phyloP scores from a whole-genome alignment of 2,329 filamentous ascomycete genomes.

The Curvularia lunata region DNA sequence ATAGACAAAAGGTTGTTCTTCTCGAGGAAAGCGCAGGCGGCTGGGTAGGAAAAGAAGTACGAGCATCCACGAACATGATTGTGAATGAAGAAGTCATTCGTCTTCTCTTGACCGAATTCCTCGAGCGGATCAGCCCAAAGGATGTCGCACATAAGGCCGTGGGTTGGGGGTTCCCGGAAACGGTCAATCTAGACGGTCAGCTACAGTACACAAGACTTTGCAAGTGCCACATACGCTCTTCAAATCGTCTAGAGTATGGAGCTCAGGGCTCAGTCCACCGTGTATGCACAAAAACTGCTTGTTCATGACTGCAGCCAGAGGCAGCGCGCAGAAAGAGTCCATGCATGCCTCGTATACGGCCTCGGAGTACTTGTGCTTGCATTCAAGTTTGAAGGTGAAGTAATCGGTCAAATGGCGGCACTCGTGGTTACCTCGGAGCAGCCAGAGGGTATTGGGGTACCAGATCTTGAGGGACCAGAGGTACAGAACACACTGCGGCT shows the following conservation, averaged over 20 bases:
- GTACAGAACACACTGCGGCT: conserved; percentile 81
- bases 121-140: conserved; percentile 98
- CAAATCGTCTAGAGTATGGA: conserved; percentile 94
- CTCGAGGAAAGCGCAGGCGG: conserved; percentile 95
- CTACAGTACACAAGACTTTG: conserved; percentile 1
- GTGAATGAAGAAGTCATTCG: conserved; percentile 95
- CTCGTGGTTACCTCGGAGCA: conserved; percentile 97
- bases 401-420: conserved; percentile 99
- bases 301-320: conserved; percentile 97
- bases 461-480: conserved; percentile 99
- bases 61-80: conserved; percentile 98
- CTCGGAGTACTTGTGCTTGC: conserved; percentile 99
- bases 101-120: conserved; percentile 98
- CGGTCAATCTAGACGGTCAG: conserved; percentile 77
- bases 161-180: conserved; percentile 95
- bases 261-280: conserved; percentile 91
- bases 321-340: conserved; percentile 95
- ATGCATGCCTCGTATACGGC: conserved; percentile 96
- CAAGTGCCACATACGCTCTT: conserved; percentile 69
- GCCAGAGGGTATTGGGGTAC: conserved; percentile 96
- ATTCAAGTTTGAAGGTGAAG: conserved; percentile 99
- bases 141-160: conserved; percentile 98
- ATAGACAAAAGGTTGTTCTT: conserved; percentile 98
- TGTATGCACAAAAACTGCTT: conserved; percentile 99
- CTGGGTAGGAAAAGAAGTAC: conserved; percentile 98